phyloP scores from a whole-genome alignment of 345 rosid species.

The Microcos paniculata region DNA sequence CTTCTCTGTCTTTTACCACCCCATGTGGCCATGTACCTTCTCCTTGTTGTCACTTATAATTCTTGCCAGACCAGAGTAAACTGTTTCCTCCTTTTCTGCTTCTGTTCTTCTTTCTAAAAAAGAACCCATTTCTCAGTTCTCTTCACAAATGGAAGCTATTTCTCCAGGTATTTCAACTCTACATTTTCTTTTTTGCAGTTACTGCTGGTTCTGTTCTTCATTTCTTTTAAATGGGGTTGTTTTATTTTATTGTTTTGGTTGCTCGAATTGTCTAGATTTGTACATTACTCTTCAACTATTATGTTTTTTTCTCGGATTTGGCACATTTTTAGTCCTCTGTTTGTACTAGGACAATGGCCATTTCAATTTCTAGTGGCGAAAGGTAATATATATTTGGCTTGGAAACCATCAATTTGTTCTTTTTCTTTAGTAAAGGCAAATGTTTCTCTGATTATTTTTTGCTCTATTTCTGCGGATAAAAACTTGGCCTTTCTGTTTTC shows the following conservation, averaged over 20 bases:
- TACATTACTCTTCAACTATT: neutral
- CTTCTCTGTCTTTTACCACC: slow-evolving; percentile 31
- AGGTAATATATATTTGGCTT: neutral
- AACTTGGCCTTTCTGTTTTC: neutral
- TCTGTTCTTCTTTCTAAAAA: slow-evolving; percentile 24
- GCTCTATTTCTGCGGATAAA: neutral
- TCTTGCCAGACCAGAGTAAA: slow-evolving; percentile 40
- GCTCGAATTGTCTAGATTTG: neutral
- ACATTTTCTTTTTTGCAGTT: neutral
- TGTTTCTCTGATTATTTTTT: too few relatives aligned
- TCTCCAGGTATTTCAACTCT: slow-evolving; percentile 58
- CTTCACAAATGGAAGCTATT: slow-evolving; percentile 54
- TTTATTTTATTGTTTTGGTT: neutral
- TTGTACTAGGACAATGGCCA: neutral
- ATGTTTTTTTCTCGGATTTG: neutral
- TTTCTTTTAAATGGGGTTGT: neutral
- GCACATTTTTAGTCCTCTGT: neutral
- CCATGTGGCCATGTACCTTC: slow-evolving; percentile 51
- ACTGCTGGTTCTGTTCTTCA: neutral
- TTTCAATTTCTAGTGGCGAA: neutral
- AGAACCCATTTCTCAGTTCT: slow-evolving; percentile 43
- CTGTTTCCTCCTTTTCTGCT: slow-evolving; percentile 30
- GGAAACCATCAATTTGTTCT: neutral
- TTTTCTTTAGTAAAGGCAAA: neutral
- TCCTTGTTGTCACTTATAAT: slow-evolving; percentile 33